Percentiles rank a stretch among this genome's conserved stretches.
Conservation (phyloP, 108 stramenopile species). For the Mediolabrus comicus region DNA sequence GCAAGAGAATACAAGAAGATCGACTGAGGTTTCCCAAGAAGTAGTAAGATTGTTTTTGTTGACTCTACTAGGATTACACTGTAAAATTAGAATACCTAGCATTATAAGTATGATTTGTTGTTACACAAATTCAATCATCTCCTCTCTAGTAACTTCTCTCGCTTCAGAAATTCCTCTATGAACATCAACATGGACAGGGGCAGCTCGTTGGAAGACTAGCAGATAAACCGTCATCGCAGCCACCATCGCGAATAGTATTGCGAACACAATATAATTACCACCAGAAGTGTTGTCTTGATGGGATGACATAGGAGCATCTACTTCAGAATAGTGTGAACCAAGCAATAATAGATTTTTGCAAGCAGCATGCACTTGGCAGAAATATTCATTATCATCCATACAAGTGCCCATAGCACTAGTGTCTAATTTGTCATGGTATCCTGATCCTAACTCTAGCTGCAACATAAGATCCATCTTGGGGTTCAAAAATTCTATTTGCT, state of each 20-base stretch:
- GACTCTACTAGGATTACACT: too few relatives aligned
- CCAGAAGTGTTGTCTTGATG: not conserved
- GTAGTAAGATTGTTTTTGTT: too few relatives aligned
- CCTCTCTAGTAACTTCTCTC: not conserved
- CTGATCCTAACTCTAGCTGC: constrained; percentile 17
- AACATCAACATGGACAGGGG: not conserved
- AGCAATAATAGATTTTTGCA: constrained; percentile 23
- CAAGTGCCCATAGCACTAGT: constrained; percentile 18
- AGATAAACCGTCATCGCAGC: not conserved
- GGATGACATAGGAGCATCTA: not conserved
- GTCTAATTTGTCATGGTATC: constrained; percentile 7
- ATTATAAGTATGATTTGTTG: too few relatives aligned
- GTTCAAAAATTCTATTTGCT: constrained; percentile 13
- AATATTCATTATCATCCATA: constrained; percentile 1
- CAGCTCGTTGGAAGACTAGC: not conserved
- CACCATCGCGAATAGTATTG: not conserved
- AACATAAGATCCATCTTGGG: constrained; percentile 28
- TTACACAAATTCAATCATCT: not conserved
- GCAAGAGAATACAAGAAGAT: not conserved
- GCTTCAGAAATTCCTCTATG: not conserved
- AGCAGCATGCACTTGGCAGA: constrained; percentile 19
- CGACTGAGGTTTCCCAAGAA: not conserved
- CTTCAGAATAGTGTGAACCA: constrained; percentile 3
- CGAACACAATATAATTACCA: not conserved
- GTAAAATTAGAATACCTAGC: too few relatives aligned